phyloP scores from a whole-genome alignment of 371 early-diverging fungal species.

The Mortierella sp. region DNA sequence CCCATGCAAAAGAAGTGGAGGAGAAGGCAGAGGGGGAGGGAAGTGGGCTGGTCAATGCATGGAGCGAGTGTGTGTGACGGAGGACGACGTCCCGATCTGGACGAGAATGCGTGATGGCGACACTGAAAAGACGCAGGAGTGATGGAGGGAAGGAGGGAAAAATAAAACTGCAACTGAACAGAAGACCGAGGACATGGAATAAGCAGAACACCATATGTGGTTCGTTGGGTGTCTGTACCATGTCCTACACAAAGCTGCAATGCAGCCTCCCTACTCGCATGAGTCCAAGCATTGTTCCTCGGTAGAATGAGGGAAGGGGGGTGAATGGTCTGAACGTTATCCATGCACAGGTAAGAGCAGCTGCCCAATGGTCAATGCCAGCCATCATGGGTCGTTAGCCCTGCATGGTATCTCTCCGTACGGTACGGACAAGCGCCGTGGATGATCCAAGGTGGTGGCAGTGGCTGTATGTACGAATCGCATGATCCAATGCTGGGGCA shows the following conservation, averaged over 20 bases:
- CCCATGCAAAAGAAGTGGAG: no score
- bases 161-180: background rate
- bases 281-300: no score
- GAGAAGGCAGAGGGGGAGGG: no score
- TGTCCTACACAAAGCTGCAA: slow-evolving; percentile 2
- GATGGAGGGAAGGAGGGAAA: background rate
- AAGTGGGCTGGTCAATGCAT: no score
- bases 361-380: no score
- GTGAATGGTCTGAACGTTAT: background rate
- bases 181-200: background rate
- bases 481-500: no score
- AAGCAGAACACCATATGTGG: slow-evolving; percentile 9
- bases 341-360: no score
- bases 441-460: no score
- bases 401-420: no score
- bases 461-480: no score
- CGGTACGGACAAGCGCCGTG: no score
- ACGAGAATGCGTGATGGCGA: background rate
- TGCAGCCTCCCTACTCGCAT: slow-evolving; percentile 6
- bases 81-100: slow-evolving; percentile 14
- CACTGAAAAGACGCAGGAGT: background rate
- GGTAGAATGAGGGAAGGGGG: background rate
- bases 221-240: slow-evolving; percentile 15
- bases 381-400: no score
- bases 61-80: background rate